Base-by-base conservation (phyloP, 2,329 filamentous ascomycete genomes). In the Trichoderma pleuroti region DNA sequence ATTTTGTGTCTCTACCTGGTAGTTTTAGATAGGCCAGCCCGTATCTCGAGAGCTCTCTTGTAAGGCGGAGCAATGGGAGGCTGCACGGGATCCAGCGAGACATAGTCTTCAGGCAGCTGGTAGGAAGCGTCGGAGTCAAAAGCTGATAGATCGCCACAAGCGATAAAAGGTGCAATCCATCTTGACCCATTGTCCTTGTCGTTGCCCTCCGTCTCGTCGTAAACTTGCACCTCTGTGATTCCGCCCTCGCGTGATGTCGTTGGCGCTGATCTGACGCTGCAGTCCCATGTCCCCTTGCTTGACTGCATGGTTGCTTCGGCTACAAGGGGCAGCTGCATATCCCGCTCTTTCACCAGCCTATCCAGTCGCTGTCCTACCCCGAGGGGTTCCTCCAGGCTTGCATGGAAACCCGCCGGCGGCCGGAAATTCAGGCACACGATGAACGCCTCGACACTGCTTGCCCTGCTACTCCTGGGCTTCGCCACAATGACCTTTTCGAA, bases 81-180 rank as follows among this genome's bases (percentile, higher is more conserved):
- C 79, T 98, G 96, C 36, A 99, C 88, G 0, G 96, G 96, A 78
- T 98, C 94, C 62, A 98, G 86, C 75, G 92, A 94, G 66, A 97
- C 88, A 77, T 97, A 89, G 74, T 94, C 92, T 72, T 94, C 92
- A 0, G 96, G 94, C 21, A 99, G 85, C 74, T 92, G 88, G 81
- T 98, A 98, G 5, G 94, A 96, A 5, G 96, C 95, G 84, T 99
- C 96, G 0, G 95, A 94, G 83, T 99, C 96, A 83, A 94, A 99
- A 12, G 93, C 91, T 28, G 94, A 97, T 67, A 99, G 86, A 81
- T 99, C 96, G 59, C 96, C 96, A 79, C 96, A 99, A n/a, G 96
- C 94, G 76, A 99, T 88, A 79, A 99, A 99, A 0, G 95, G 94
- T 4, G 94, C 94, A 75, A 98, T 95, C 94, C 95, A 98, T 64